Base-by-base conservation (phyloP, 2,329 filamentous ascomycete species). In the Xylariaceae sp. region DNA sequence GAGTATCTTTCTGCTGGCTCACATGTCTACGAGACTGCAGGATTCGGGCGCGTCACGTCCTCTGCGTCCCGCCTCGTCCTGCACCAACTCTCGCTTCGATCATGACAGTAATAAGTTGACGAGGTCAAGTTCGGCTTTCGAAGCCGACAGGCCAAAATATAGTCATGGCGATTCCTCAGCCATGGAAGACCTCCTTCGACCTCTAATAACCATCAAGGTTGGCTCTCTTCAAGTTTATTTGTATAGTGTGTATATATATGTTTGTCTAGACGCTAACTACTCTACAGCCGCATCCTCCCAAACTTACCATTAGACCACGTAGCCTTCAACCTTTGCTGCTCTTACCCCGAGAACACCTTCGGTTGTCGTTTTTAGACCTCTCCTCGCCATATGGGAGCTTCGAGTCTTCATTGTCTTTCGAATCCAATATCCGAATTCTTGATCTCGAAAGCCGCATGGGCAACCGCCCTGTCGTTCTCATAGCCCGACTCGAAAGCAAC, bases 371-470 rank as follows among this genome's bases (percentile, higher is more conserved):
- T 62, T 80, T 90, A 55, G 87, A 89, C 66, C 78, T 86, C 34
- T 71, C 76, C 19, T 73, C 77, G 9, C 79, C 80, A 8, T 75
- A 76, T 33, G 79, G 78, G 63, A 79, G 80, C 17, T 76, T 86
- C 19, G 76, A 81, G 12, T 76, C 76, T 21, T 81, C 80, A 45
- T 82, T 82, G 46, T 78, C 83, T 41, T 89, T 85, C 69, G 84
- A 87, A 64, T 84, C 84, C 6, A 78, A 82, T 61, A 79, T 89
- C 65, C 83, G 84, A 61, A 83, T 87, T 54, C 75, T 90, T 58
- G 87, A 89, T 60, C 79, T 86, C 36, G 84, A 87, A 72, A 81
- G 78, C 51, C 84, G 83, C n/a, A 78, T 85, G 65, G 81, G 81
- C 56, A 79, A 76, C 17, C 73, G 74, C 9, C 77, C 81, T 12